Evolutionary conservation across 2,329 filamentous ascomycete genomes (phyloP).

Genomic region (Aspergillus ustus): DNA sequence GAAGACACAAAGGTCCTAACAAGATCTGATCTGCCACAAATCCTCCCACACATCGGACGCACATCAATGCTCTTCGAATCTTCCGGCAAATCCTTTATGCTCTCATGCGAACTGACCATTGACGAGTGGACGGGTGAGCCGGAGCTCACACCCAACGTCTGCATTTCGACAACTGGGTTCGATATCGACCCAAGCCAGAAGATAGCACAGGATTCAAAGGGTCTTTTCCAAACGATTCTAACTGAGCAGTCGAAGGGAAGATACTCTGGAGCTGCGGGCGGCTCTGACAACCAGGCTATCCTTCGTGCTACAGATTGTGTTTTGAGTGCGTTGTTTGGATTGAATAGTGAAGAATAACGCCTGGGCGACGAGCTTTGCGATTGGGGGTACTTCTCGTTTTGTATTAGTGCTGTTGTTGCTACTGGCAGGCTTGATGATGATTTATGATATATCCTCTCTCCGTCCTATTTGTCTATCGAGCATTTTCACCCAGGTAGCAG

Average conservation of each 20-base stretch:
- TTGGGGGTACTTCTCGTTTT: background rate
- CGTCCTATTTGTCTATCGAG: too few relatives aligned
- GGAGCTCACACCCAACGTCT: conserved; percentile 42
- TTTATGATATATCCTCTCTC: too few relatives aligned
- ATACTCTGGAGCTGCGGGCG: conserved; percentile 11
- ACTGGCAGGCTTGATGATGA: background rate
- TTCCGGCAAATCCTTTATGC: conserved; percentile 23
- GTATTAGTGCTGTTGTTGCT: background rate
- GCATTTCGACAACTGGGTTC: conserved; percentile 29
- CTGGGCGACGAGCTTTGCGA: background rate
- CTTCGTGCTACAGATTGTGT: conserved; percentile 43
- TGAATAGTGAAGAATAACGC: background rate
- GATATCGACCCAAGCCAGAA: conserved; percentile 24
- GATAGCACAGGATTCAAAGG: conserved; percentile 43
- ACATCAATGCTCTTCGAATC: conserved; percentile 40
- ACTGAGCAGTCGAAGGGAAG: conserved; percentile 22
- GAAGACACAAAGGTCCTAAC: conserved; percentile 22
- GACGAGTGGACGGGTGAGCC: conserved; percentile 49
- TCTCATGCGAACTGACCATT: conserved; percentile 41
- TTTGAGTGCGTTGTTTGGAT: conserved; percentile 37
- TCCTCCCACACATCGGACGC: conserved; percentile 44
- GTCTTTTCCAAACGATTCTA: conserved; percentile 43
- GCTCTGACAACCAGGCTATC: conserved; percentile 34
- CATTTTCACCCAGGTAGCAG: too few relatives aligned
- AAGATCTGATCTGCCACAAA: conserved; percentile 30